Evolutionary conservation across 2,329 filamentous ascomycete species (phyloP).

Genomic region (Parascedosporium putredinis): DNA sequence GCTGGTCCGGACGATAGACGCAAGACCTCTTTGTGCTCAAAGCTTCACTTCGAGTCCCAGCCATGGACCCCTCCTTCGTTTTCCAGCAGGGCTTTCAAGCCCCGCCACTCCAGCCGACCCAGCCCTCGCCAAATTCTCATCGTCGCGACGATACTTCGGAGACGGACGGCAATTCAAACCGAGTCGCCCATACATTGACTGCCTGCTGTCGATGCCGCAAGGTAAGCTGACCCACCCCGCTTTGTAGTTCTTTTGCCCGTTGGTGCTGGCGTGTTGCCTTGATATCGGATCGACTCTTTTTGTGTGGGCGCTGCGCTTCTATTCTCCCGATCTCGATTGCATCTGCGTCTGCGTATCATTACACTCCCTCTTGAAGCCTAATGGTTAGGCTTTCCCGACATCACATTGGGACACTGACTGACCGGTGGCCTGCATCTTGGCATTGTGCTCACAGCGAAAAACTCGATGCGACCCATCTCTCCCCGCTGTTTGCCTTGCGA

Average conservation of each 20-base stretch:
- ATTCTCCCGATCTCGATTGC: background rate
- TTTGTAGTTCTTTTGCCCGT: no score
- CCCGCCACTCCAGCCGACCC: conserved; percentile 13
- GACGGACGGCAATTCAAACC: conserved; percentile 40
- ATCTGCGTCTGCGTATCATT: no score
- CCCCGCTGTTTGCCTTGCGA: conserved; percentile 90
- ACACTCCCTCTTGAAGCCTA: no score
- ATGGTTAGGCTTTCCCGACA: no score
- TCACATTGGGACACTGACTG: no score
- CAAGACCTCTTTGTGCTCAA: conserved; percentile 1
- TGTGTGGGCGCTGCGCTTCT: background rate
- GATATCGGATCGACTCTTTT: no score
- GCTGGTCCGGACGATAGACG: background rate
- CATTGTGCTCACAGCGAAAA: no score
- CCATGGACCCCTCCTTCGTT: conserved; percentile 52
- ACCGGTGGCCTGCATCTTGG: no score
- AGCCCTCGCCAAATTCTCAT: conserved; percentile 14
- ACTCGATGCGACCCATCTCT: conserved; percentile 90
- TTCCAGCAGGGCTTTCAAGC: conserved; percentile 46
- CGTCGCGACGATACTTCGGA: conserved; percentile 34
- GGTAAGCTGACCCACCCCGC: conserved; percentile 45
- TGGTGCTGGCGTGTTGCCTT: no score
- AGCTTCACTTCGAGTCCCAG: conserved; percentile 10
- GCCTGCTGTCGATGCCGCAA: conserved; percentile 72
- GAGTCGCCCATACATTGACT: conserved; percentile 69